Percentiles rank a stretch among this genome's conserved stretches.
phyloP scores from a whole-genome alignment of 2,329 filamentous ascomycete genomes.

The Talaromyces amestolkiae region DNA sequence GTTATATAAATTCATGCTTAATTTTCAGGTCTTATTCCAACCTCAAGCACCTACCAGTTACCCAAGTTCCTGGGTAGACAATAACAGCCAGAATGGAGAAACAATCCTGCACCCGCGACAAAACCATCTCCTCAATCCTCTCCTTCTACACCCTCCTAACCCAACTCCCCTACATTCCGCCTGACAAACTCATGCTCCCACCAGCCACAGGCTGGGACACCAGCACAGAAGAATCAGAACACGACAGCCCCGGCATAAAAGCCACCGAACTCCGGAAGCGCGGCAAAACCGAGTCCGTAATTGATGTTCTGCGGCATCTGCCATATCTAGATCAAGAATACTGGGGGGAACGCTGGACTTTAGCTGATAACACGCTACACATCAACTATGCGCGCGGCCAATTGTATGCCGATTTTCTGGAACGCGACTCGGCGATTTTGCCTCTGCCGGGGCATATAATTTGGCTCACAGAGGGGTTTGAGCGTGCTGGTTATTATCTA shows the following conservation, averaged over 20 bases:
- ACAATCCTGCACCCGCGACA: constrained; percentile 9
- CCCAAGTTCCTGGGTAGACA: background rate
- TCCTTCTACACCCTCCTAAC: constrained; percentile 14
- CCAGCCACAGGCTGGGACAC: constrained; percentile 4
- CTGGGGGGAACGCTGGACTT: constrained; percentile 3
- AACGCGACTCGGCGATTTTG: background rate
- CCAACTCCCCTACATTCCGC: constrained; percentile 16
- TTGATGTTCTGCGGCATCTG: constrained; percentile 3
- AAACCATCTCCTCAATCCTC: constrained; percentile 12
- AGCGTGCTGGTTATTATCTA: constrained; percentile 13
- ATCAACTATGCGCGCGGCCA: constrained; percentile 15
- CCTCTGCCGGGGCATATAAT: constrained; percentile 17
- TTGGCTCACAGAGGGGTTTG: constrained; percentile 15
- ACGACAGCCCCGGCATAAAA: background rate
- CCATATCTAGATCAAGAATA: constrained; percentile 14
- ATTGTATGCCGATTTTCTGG: constrained; percentile 5
- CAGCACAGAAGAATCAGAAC: background rate
- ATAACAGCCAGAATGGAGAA: background rate
- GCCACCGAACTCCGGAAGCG: background rate
- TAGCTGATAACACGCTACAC: constrained; percentile 14
- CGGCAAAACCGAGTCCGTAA: constrained; percentile 11
- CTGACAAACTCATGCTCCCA: constrained; percentile 16
- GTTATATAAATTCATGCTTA: too few species aligned
- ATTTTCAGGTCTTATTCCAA: too few species aligned
- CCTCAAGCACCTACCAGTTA: background rate